Evolutionary conservation across 75 land plant species (phyloP).

Genomic region (Larix kaempferi): DNA sequence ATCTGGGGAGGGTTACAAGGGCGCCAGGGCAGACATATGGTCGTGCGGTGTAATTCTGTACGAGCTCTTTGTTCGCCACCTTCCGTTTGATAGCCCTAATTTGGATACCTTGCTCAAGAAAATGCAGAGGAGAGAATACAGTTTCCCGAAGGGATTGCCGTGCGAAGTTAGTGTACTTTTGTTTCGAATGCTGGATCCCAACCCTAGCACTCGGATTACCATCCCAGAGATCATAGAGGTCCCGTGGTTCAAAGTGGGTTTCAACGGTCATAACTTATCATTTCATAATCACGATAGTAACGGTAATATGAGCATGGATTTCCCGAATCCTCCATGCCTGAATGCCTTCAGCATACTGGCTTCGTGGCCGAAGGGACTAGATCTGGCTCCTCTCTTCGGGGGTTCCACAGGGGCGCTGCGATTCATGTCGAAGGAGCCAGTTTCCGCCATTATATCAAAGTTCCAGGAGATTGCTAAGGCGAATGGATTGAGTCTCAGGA

Average conservation of each 20-base stretch:
- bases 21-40: too few relatives aligned
- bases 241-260: conserved; percentile 13
- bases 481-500: conserved; percentile 16
- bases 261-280: too few relatives aligned
- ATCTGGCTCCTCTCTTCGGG: conserved; percentile 28
- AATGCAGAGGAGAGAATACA: too few relatives aligned
- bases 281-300: too few relatives aligned
- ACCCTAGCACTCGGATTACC: conserved; percentile 27
- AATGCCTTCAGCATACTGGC: conserved; percentile 36
- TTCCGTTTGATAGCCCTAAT: too few relatives aligned
- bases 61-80: too few relatives aligned
- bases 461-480: conserved; percentile 21
- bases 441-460: conserved; percentile 14
- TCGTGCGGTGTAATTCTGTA: too few relatives aligned
- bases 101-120: too few relatives aligned
- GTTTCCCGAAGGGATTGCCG: too few relatives aligned
- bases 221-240: conserved; percentile 5
- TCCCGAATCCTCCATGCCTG: not conserved
- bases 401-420: too few relatives aligned
- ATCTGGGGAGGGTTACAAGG: too few relatives aligned
- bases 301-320: not conserved
- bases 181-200: conserved; percentile 23
- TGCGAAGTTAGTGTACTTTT: not conserved
- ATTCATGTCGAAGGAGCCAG: not conserved
- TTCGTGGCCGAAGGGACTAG: conserved; percentile 19